These are phyloP conservation scores for Gyromitra esculenta DNA, from an alignment of 2,329 filamentous ascomycete species.

Conservation along the genomic window DNA sequence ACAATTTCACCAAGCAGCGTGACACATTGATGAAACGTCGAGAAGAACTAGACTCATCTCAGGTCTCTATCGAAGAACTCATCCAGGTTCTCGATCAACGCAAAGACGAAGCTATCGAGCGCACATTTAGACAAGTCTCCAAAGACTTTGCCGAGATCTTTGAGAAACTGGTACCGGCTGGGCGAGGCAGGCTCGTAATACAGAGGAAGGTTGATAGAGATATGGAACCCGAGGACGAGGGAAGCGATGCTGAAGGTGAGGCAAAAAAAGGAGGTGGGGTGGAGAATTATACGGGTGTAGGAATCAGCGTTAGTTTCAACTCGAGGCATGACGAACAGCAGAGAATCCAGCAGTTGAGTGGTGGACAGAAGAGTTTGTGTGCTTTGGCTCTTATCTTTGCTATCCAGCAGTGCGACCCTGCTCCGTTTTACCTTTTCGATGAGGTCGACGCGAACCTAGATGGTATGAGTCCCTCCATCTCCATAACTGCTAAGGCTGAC, in stretches of 20 bases:
- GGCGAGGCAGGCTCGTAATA: constrained; percentile 89
- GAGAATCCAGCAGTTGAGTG: constrained; percentile 94
- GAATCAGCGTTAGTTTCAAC: constrained; percentile 98
- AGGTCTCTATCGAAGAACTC: constrained; percentile 87
- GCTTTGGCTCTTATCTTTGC: constrained; percentile 98
- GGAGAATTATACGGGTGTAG: constrained; percentile 95
- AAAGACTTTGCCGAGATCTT: constrained; percentile 93
- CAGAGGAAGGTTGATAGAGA: constrained; percentile 83
- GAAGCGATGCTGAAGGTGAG: constrained; percentile 71
- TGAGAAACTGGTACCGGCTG: constrained; percentile 91
- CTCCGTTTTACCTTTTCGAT: constrained; percentile 98
- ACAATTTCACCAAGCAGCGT: constrained; percentile 92
- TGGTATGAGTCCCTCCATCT: constrained; percentile 50
- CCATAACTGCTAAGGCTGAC: constrained; percentile 15
- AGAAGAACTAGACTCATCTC: constrained; percentile 85
- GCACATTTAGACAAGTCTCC: constrained; percentile 97
- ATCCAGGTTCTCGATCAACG: constrained; percentile 91
- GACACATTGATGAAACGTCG: constrained; percentile 85
- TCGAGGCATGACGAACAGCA: constrained; percentile 98
- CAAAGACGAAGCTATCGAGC: constrained; percentile 97
- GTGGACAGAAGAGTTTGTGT: constrained; percentile 91
- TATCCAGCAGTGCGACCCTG: constrained; percentile 97
- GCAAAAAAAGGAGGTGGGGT: constrained; percentile 69
- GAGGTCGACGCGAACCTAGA: constrained; percentile 99
- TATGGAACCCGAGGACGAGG: constrained; percentile 71